Evolutionary conservation across 2,329 filamentous ascomycete species (phyloP), one percentile per base, ranked within the genome.

Genomic region (Colletotrichum chrysophilum): DNA sequence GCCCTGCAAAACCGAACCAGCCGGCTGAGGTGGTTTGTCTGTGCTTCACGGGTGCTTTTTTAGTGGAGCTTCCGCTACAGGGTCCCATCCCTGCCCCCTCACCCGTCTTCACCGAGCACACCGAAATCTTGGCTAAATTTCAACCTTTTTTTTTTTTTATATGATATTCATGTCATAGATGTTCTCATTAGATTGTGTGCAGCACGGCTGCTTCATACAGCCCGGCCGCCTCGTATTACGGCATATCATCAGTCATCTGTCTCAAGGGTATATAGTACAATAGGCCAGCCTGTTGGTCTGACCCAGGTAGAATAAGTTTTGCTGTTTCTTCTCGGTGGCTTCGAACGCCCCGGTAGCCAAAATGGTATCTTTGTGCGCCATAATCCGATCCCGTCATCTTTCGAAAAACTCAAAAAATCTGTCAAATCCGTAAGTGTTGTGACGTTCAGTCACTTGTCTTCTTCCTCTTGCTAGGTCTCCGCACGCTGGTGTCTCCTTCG

Each of bases 381-480:
- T 28, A 48, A 58, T 26, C 24, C 55, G 55, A 5, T 58, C 55
- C 38, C 62, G 21, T 65, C 34, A 30, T 65, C 28, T 55, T 62
- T 32, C 14, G 8, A 28, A 70, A 56, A 9, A 14, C 38, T 21
- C 24, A 18, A 16, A 38, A 43, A 28, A 8, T 5, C 7, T 43
- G 24, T 24, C 24, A 18, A 43, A 64, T 43, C 18, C 28, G 28
- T 16, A 61, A 14, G 5, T n/a, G 10, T 13, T 32, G 18, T n/a
- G 28, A 16, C 14, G 18, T 64, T 78, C 73, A 73, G 34, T 78
- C 76, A 56, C 83, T 77, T 83, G 87, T 89, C 58, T 60, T 52
- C 83, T 87, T 89, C 79, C 88, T 84, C 82, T 91, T 91, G 43
- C 80, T 85, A 3, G 87, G 86, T 73, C 87, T 82, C 70, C 84